Base-by-base conservation (phyloP, 108 stramenopile species). In the Pseudonitzschia delicatissima region DNA sequence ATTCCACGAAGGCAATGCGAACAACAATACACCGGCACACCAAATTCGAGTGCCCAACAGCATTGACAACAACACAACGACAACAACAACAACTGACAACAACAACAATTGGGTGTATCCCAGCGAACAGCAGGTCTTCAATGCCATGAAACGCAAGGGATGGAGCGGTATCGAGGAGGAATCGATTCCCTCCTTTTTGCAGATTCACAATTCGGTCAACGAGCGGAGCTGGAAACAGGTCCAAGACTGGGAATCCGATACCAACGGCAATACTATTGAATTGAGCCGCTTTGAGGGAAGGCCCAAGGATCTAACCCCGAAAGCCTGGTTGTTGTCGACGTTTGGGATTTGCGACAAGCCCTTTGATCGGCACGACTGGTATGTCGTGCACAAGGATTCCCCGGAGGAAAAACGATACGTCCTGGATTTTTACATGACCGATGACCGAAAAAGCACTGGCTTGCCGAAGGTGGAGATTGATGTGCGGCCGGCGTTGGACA, bases 281-380 rank as follows among this genome's bases (percentile, higher is more conserved):
- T 76, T 98, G 37, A 84, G 86, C 31, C 79, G 86, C 40, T 98
- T 98, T 80, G 67, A 90, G 27, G 98, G 98, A 25, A 82, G 95
- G 37, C 96, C 96, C 32, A 85, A 84, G 8, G 94, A 97, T 72
- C 68, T 87, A 45, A 78, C 88, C 42, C 98, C 98, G 32, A 92
- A 92, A 72, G 96, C 98, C 3, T 93, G 84, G 83, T 61, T 95
- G 29, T 87, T 87, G 61, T 57, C 62, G 64, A 81, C 86, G 55
- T 40, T 93, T 6, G 63, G 88, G 4, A 87, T 91, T 69, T 84
- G 90, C 53, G 68, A 80, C 18, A 79, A 78, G 51, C 97, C 97
- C 15, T 98, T 98, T 81, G 98, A 98, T 85, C 74, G 98, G 31
- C 98, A 98, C 71, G 98, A 98, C 76, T 98, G 98, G 98, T 94